phyloP scores from a whole-genome alignment of 257 asterid species.

The Solanum habrochaites region DNA sequence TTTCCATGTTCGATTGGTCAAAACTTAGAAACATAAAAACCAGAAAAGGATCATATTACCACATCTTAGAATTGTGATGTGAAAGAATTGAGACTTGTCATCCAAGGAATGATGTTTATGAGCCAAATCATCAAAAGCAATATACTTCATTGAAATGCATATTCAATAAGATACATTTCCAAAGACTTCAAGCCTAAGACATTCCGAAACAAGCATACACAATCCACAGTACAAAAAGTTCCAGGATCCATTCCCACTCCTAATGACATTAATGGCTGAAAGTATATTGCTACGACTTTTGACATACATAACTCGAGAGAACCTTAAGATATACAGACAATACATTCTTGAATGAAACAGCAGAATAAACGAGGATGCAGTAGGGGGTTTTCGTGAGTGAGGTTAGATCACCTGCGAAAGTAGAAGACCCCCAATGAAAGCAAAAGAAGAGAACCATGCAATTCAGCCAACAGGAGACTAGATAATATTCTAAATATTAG shows the following conservation, averaged over 20 bases:
- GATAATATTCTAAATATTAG: background rate
- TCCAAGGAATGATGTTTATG: background rate
- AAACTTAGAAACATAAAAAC: background rate
- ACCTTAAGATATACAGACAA: background rate
- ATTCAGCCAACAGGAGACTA: conserved; percentile 11
- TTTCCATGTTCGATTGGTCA: background rate
- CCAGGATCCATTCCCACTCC: background rate
- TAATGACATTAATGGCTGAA: background rate
- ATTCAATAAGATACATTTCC: background rate
- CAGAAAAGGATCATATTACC: background rate
- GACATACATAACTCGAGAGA: background rate
- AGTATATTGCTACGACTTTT: background rate
- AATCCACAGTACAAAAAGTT: background rate
- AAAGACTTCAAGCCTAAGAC: background rate
- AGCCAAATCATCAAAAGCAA: background rate
- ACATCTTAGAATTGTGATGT: background rate
- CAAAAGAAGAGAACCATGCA: conserved; percentile 9
- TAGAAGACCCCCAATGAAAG: conserved; percentile 12
- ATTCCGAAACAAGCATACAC: background rate
- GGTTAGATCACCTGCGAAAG: conserved; percentile 20
- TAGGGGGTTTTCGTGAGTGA: conserved; percentile 2
- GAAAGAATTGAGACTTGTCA: background rate
- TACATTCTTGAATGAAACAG: background rate
- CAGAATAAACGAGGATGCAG: background rate
- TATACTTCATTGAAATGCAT: background rate